Percentiles rank a stretch among this genome's conserved stretches.
Conservation (phyloP, 2,329 filamentous ascomycete species). For the Talaromyces sp. region DNA sequence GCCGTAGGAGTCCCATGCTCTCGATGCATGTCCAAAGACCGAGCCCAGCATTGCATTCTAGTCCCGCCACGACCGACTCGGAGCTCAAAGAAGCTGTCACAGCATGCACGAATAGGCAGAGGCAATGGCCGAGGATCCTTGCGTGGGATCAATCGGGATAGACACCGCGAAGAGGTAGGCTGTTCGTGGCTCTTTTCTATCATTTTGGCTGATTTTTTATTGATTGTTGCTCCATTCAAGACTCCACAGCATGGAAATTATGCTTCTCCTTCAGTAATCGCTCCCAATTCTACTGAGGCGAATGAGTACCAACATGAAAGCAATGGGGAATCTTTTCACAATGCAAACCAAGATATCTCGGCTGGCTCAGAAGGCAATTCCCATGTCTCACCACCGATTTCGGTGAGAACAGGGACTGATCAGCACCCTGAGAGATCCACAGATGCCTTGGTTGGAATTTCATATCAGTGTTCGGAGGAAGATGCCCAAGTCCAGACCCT, state of each 20-base stretch:
- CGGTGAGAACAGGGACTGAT: background rate
- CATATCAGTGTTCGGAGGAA: background rate
- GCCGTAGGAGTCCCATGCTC: background rate
- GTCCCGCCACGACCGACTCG: background rate
- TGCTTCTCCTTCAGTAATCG: too few relatives aligned
- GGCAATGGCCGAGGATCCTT: background rate
- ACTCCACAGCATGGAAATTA: too few relatives aligned
- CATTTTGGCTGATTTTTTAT: too few relatives aligned
- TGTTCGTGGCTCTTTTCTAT: too few relatives aligned
- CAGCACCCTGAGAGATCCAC: background rate
- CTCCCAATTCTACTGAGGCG: too few relatives aligned
- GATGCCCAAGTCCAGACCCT: background rate
- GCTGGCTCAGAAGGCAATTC: background rate
- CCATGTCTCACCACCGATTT: background rate
- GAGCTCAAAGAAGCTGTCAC: background rate
- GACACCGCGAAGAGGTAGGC: too few relatives aligned
- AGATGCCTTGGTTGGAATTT: background rate
- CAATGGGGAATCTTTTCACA: background rate
- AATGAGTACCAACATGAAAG: too few relatives aligned
- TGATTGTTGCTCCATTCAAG: too few relatives aligned
- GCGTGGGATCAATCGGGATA: too few relatives aligned
- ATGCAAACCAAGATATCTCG: background rate
- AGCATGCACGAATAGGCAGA: background rate
- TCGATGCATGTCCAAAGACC: background rate
- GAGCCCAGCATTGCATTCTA: background rate